These are phyloP conservation scores for Stemphylium vesicarium DNA, from an alignment of 2,329 filamentous ascomycete species.

Conservation along the genomic window DNA sequence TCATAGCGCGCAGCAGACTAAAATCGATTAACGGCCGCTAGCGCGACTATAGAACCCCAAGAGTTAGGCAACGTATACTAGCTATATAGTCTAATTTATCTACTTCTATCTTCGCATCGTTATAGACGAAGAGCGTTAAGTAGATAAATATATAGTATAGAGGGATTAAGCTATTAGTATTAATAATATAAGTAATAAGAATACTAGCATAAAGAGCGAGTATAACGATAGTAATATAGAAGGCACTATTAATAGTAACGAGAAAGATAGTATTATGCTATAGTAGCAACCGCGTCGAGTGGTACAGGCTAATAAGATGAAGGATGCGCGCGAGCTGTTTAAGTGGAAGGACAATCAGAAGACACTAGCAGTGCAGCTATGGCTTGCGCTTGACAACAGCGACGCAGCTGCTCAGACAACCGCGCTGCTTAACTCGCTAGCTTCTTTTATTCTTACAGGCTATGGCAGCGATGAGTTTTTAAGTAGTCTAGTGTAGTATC, in stretches of 20 bases:
- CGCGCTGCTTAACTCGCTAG: conserved; percentile 1
- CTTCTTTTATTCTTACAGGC: conserved; percentile 8
- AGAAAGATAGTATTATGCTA: too few relatives aligned
- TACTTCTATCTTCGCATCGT: conserved; percentile 15
- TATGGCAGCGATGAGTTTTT: too few relatives aligned
- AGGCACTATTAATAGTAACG: too few relatives aligned
- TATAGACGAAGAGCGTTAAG: conserved; percentile 7
- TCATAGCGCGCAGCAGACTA: conserved; percentile 5
- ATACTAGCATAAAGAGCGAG: conserved; percentile 5
- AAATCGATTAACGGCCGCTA: conserved; percentile 2
- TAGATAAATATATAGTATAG: conserved; percentile 7
- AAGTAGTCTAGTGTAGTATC: conserved; percentile 1
- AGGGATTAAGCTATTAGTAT: conserved; percentile 1
- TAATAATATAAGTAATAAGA: conserved; percentile 2
- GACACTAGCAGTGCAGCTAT: conserved; percentile 13
- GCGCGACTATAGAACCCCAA: conserved; percentile 18
- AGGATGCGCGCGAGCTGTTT: conserved; percentile 18
- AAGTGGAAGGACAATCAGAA: conserved; percentile 13
- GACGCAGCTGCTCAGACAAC: conserved; percentile 3
- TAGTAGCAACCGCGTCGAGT: neutral
- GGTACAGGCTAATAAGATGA: conserved; percentile 5
- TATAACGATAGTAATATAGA: conserved; percentile 9
- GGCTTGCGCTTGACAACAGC: conserved; percentile 2
- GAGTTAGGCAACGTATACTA: conserved; percentile 15
- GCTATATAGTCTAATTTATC: conserved; percentile 18